Evolutionary conservation across 495 filamentous ascomycete genomes (phyloP).

Genomic region (Penicillium salamii): DNA sequence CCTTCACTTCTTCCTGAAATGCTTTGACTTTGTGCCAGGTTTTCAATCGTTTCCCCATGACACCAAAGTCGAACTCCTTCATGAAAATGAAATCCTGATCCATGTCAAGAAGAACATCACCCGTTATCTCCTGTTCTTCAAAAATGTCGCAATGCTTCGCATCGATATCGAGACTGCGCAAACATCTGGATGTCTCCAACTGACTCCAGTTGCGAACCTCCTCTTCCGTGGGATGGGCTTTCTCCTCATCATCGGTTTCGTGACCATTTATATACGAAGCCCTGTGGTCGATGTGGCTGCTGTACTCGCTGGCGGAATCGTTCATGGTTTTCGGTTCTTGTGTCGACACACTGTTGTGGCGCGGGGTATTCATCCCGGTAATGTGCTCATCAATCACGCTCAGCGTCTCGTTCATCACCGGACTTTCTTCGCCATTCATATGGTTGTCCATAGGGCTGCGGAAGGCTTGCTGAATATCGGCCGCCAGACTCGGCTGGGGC

Average conservation of each 20-base stretch:
- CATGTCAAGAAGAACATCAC: slow-evolving; percentile 91
- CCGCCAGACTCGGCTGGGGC: slow-evolving; percentile 35
- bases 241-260: slow-evolving; percentile 74
- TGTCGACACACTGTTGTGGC: slow-evolving; percentile 53
- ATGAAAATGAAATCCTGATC: slow-evolving; percentile 88
- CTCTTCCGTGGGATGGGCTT: slow-evolving; percentile 51
- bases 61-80: slow-evolving; percentile 92
- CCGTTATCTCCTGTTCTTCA: slow-evolving; percentile 91
- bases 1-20: slow-evolving; percentile 78
- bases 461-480: slow-evolving; percentile 47
- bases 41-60: slow-evolving; percentile 80
- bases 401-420: slow-evolving; percentile 93
- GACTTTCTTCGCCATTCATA: slow-evolving; percentile 58
- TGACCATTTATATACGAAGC: slow-evolving; percentile 88
- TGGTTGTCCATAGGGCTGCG: slow-evolving; percentile 44
- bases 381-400: slow-evolving; percentile 99
- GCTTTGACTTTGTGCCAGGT: slow-evolving; percentile 94
- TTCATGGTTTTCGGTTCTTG: slow-evolving; percentile 58
- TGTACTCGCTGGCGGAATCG: slow-evolving; percentile 89
- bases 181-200: slow-evolving; percentile 75
- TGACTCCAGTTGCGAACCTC: slow-evolving; percentile 75
- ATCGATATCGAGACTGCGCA: slow-evolving; percentile 79
- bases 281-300: slow-evolving; percentile 70
- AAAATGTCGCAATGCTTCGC: slow-evolving; percentile 87
- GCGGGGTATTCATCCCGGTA: slow-evolving; percentile 81